Evolutionary conservation across 345 rosid species (phyloP).

Genomic region (Toxicodendron radicans): DNA sequence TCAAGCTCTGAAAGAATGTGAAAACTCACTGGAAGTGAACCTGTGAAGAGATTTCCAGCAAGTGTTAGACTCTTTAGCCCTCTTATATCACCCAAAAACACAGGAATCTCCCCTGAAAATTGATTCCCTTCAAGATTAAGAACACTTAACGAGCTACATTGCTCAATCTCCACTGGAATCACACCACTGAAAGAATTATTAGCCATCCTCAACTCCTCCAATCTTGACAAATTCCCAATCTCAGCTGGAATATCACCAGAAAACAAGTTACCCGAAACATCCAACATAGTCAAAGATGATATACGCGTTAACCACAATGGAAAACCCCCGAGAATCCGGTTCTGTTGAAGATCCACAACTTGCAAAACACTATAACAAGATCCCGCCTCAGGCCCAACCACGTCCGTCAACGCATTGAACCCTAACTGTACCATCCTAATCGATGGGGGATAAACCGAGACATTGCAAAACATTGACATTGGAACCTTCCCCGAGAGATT

Average conservation of each 20-base stretch:
- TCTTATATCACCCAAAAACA: slow-evolving; percentile 52
- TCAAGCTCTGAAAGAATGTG: slow-evolving; percentile 51
- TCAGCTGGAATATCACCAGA: slow-evolving; percentile 63
- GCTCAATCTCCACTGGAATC: slow-evolving; percentile 60
- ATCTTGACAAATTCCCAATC: slow-evolving; percentile 52
- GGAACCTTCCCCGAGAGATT: slow-evolving; percentile 72
- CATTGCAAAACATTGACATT: slow-evolving; percentile 61
- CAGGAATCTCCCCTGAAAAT: slow-evolving; percentile 64
- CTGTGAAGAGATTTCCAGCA: slow-evolving; percentile 65
- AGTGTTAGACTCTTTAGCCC: slow-evolving; percentile 60
- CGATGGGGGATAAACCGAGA: slow-evolving; percentile 45
- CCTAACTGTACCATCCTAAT: slow-evolving; percentile 66
- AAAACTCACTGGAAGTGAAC: slow-evolving; percentile 59
- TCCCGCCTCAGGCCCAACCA: slow-evolving; percentile 46
- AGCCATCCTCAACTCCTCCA: slow-evolving; percentile 66
- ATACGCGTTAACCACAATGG: slow-evolving; percentile 66
- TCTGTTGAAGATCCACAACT: slow-evolving; percentile 64
- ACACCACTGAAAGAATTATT: slow-evolving; percentile 65
- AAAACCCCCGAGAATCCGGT: slow-evolving; percentile 53
- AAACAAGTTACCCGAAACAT: slow-evolving; percentile 68
- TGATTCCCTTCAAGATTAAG: slow-evolving; percentile 73
- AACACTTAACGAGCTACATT: slow-evolving; percentile 57
- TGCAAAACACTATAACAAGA: slow-evolving; percentile 52
- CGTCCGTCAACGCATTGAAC: slow-evolving; percentile 47
- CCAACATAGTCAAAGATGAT: slow-evolving; percentile 45